A percentile compares a stretch with the other conserved stretches of the same genome.
Evolutionary conservation across 2,329 filamentous ascomycete genomes (phyloP).

Genomic region (Phoma sp.): DNA sequence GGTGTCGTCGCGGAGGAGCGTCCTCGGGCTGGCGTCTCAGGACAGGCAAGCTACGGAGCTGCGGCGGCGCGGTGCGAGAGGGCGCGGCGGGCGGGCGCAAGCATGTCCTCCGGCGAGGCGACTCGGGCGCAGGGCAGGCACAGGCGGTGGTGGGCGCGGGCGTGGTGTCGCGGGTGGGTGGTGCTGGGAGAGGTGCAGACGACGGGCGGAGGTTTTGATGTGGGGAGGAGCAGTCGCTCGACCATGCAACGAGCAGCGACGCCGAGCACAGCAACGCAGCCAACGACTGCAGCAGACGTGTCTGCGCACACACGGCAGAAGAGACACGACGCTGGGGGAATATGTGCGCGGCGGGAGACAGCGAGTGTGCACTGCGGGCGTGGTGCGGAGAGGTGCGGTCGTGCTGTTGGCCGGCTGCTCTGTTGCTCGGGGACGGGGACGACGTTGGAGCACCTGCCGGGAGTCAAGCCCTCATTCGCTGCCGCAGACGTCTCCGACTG

Average conservation of each 20-base stretch:
- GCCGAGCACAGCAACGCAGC: slow-evolving; percentile 4
- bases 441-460: slow-evolving; percentile 8
- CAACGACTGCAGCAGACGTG: neutral
- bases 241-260: neutral
- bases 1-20: slow-evolving; percentile 12
- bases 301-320: neutral
- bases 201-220: slow-evolving; percentile 22
- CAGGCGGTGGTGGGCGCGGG: slow-evolving; percentile 26
- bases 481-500: slow-evolving; percentile 30
- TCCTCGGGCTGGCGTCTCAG: slow-evolving; percentile 33
- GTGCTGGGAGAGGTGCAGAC: slow-evolving; percentile 16
- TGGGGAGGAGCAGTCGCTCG: slow-evolving; percentile 16
- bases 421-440: neutral
- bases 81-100: slow-evolving; percentile 27
- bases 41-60: slow-evolving; percentile 30
- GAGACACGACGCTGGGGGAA: neutral
- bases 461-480: slow-evolving; percentile 29
- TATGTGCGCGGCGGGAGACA: neutral
- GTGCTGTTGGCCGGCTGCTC: no score
- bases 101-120: slow-evolving; percentile 37
- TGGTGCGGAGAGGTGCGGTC: neutral
- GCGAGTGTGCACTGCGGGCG: neutral
- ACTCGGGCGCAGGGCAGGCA: slow-evolving; percentile 20
- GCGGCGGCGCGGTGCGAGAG: slow-evolving; percentile 31
- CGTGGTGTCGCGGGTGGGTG: slow-evolving; percentile 20